phyloP scores from a whole-genome alignment of 1,284 basidiomycete species.

The Laetiporus sulphureus region DNA sequence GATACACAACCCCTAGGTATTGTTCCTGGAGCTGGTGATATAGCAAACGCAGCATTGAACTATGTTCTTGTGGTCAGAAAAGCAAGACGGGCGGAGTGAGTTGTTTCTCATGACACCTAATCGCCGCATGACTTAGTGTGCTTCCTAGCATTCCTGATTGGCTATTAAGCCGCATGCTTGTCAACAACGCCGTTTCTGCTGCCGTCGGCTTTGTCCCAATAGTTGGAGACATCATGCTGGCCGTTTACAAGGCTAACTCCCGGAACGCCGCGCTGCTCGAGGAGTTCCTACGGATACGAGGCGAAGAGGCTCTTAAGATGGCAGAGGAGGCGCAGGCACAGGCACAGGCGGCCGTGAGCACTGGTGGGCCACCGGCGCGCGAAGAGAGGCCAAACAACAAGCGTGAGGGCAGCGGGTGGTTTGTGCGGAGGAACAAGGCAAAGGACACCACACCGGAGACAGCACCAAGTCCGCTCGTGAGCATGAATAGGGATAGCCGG shows the following conservation, averaged over 20 bases:
- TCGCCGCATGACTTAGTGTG: slow-evolving; percentile 1
- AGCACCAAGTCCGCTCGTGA: background rate
- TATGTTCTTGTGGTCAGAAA: slow-evolving; percentile 78
- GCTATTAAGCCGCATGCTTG: slow-evolving; percentile 68
- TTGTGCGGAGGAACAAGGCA: slow-evolving; percentile 17
- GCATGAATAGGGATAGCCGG: slow-evolving; percentile 12
- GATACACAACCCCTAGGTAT: slow-evolving; percentile 43
- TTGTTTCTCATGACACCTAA: slow-evolving; percentile 1
- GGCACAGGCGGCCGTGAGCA: slow-evolving; percentile 33
- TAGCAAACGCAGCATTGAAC: slow-evolving; percentile 60
- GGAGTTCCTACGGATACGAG: slow-evolving; percentile 64
- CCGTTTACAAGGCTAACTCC: slow-evolving; percentile 81
- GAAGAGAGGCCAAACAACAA: slow-evolving; percentile 8
- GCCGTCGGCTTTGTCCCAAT: slow-evolving; percentile 74
- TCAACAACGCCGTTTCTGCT: slow-evolving; percentile 75
- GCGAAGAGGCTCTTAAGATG: slow-evolving; percentile 53
- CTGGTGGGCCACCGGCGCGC: slow-evolving; percentile 30
- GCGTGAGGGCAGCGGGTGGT: slow-evolving; percentile 16
- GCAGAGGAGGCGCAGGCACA: slow-evolving; percentile 33
- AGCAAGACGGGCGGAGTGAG: slow-evolving; percentile 60
- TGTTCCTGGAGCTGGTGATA: slow-evolving; percentile 69
- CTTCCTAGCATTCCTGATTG: slow-evolving; percentile 51
- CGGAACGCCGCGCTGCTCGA: slow-evolving; percentile 77
- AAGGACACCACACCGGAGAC: slow-evolving; percentile 5
- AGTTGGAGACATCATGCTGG: slow-evolving; percentile 74